These are phyloP conservation scores for Sonneratia alba DNA, from an alignment of 345 rosid genomes.

Conservation along the genomic window DNA sequence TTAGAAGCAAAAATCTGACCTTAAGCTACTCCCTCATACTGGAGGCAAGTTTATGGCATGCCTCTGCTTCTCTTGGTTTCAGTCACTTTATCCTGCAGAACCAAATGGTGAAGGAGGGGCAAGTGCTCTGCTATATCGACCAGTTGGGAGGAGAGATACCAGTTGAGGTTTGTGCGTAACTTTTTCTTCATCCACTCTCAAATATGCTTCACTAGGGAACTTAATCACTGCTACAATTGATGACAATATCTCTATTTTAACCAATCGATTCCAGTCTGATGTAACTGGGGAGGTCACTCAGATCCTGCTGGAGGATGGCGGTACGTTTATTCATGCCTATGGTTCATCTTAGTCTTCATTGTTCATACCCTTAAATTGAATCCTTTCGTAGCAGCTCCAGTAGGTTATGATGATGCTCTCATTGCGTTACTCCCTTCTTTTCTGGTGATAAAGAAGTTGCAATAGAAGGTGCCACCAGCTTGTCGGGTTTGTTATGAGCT, in stretches of 20 bases:
- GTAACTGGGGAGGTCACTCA: slow-evolving; percentile 60
- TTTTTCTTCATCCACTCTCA: neutral
- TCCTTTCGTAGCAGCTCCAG: slow-evolving; percentile 46
- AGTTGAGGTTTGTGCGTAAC: slow-evolving; percentile 38
- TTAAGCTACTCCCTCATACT: slow-evolving; percentile 22
- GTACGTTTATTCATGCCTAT: slow-evolving; percentile 22
- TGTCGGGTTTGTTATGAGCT: no score
- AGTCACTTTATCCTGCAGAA: slow-evolving; percentile 37
- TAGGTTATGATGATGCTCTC: slow-evolving; percentile 77
- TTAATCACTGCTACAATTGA: neutral
- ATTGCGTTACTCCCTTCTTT: slow-evolving; percentile 71
- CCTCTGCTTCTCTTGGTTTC: slow-evolving; percentile 9
- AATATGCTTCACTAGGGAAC: no score
- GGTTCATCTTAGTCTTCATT: neutral
- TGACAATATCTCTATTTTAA: neutral
- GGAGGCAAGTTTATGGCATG: neutral
- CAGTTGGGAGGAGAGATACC: slow-evolving; percentile 79
- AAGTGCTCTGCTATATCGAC: slow-evolving; percentile 75
- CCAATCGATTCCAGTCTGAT: slow-evolving; percentile 41
- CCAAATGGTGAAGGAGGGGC: slow-evolving; percentile 81
- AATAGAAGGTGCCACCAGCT: slow-evolving; percentile 20
- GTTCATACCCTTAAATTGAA: neutral
- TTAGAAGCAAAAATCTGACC: neutral
- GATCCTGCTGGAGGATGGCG: slow-evolving; percentile 70
- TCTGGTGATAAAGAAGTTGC: slow-evolving; percentile 82